Evolutionary conservation across 345 rosid genomes (phyloP).

Genomic region (Rhodamnia rubescens): DNA sequence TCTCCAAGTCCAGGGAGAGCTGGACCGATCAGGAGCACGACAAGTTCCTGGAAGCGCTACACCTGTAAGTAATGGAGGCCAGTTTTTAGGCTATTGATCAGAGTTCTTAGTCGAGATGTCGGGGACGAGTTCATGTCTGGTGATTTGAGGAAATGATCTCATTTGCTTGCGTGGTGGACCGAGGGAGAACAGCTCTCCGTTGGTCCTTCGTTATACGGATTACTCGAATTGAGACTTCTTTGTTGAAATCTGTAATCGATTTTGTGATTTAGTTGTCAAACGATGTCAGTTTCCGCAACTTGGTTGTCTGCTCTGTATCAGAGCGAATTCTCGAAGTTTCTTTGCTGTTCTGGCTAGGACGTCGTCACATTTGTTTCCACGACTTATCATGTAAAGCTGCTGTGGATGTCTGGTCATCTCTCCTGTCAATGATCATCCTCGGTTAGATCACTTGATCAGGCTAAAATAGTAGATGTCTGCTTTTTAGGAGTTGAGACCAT

Average conservation of each 20-base stretch:
- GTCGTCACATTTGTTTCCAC: neutral
- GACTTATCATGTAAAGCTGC: neutral
- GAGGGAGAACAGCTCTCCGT: neutral
- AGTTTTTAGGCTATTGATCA: neutral
- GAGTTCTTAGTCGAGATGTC: neutral
- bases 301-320: neutral
- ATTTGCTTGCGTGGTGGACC: neutral
- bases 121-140: neutral
- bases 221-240: neutral
- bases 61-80: conserved; percentile 35
- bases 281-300: neutral
- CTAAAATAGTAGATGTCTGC: neutral
- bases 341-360: neutral
- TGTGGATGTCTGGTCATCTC: neutral
- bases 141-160: neutral
- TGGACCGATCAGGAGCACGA: conserved; percentile 97
- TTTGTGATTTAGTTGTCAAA: neutral
- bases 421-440: neutral
- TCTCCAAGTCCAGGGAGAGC: conserved; percentile 91
- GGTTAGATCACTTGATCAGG: neutral
- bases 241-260: neutral
- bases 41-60: conserved; percentile 91
- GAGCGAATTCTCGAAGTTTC: neutral
- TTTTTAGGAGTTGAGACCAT: neutral
- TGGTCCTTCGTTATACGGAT: neutral